A percentile compares a stretch with the other conserved stretches of the same genome.
Evolutionary conservation across 2,329 filamentous ascomycete species (phyloP).

Genomic region (Colletotrichum incanum): DNA sequence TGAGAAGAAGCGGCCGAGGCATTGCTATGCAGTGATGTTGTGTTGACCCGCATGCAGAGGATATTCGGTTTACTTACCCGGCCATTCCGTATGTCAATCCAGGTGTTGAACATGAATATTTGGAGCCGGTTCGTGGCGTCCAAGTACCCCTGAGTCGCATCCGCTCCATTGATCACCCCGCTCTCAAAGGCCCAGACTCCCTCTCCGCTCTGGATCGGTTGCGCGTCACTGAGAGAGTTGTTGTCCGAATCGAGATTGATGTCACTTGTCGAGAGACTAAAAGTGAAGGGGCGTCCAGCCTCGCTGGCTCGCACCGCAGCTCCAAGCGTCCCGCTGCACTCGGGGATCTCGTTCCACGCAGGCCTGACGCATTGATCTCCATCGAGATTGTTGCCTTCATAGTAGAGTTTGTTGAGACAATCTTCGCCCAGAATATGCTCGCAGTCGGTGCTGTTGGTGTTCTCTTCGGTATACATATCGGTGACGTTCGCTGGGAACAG

Average conservation of each 20-base stretch:
- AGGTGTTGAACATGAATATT: slow-evolving; percentile 26
- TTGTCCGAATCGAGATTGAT: neutral
- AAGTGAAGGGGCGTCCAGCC: neutral
- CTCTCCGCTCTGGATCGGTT: slow-evolving; percentile 8
- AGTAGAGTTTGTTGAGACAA: slow-evolving; percentile 5
- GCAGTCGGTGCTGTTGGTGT: slow-evolving; percentile 17
- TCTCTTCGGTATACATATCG: slow-evolving; percentile 4
- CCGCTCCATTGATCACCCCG: slow-evolving; percentile 8
- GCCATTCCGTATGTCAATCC: neutral
- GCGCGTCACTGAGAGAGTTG: neutral
- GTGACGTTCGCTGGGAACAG: slow-evolving; percentile 41
- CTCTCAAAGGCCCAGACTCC: neutral
- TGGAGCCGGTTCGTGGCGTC: slow-evolving; percentile 14
- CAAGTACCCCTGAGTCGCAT: neutral
- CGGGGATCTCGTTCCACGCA: slow-evolving; percentile 9
- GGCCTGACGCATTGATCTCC: neutral
- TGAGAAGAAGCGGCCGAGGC: neutral
- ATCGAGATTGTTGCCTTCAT: slow-evolving; percentile 2
- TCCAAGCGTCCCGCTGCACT: slow-evolving; percentile 1
- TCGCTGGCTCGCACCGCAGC: neutral
- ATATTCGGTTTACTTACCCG: slow-evolving; percentile 1
- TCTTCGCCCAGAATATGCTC: slow-evolving; percentile 13
- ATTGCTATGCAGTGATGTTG: neutral
- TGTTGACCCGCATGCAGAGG: slow-evolving; percentile 25
- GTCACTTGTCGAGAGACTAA: neutral